These are phyloP conservation scores for Raffaelea ambrosiae DNA, from an alignment of 2,329 filamentous ascomycete species.

Conservation along the genomic window DNA sequence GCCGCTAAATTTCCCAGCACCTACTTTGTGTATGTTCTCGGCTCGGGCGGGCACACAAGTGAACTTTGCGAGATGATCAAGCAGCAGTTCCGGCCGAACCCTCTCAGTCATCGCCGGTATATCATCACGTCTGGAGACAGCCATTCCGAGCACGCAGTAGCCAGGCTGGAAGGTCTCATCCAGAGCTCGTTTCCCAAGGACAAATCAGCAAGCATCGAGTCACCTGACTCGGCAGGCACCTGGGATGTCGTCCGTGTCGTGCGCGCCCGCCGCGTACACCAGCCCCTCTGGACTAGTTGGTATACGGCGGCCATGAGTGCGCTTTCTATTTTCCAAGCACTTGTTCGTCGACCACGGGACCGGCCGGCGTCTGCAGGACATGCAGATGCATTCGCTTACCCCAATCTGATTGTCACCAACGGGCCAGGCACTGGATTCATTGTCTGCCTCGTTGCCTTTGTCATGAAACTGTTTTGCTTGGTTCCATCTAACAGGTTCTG, in stretches of 20 bases:
- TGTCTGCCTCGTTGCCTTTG: conserved; percentile 44
- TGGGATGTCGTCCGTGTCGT: conserved; percentile 62
- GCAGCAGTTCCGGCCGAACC: conserved; percentile 42
- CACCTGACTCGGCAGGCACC: conserved; percentile 29
- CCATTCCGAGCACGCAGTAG: conserved; percentile 57
- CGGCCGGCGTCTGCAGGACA: conserved; percentile 10
- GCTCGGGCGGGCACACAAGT: conserved; percentile 87
- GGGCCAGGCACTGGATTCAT: conserved; percentile 84
- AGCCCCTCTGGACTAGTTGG: conserved; percentile 66
- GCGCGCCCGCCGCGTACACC: conserved; percentile 74
- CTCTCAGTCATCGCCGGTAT: conserved; percentile 65
- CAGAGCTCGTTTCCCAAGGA: conserved; percentile 26
- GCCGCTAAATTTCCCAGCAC: conserved; percentile 18
- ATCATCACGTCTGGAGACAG: conserved; percentile 68
- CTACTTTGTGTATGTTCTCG: conserved; percentile 73
- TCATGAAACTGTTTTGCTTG: conserved; percentile 36
- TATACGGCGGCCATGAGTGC: conserved; percentile 55
- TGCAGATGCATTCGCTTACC: conserved; percentile 34
- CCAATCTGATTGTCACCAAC: conserved; percentile 75
- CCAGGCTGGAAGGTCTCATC: conserved; percentile 51
- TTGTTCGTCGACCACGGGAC: conserved; percentile 19
- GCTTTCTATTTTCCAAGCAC: conserved; percentile 29
- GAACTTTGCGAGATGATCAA: conserved; percentile 86
- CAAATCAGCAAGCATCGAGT: too few relatives aligned
- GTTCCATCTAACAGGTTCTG: conserved; percentile 50